A percentile compares a stretch with the other conserved stretches of the same genome.
Evolutionary conservation across 768 basidiomycete genomes (phyloP).

Genomic region (Serendipita sp.): DNA sequence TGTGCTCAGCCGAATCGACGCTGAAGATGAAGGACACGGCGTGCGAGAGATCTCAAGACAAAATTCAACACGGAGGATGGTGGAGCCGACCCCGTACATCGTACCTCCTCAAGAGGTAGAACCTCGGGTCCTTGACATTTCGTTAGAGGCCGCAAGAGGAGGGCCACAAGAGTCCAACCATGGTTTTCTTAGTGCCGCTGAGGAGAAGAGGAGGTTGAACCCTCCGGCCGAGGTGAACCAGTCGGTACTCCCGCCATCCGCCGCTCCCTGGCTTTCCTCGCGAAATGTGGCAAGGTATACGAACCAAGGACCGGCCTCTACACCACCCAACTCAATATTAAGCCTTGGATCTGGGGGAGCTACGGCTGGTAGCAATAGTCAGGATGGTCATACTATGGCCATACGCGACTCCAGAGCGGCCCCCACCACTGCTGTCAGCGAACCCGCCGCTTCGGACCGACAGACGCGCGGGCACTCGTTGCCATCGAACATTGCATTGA

Average conservation of each 20-base stretch:
- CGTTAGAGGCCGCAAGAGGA: background rate
- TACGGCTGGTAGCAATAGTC: background rate
- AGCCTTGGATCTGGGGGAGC: background rate
- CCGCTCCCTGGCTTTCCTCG: background rate
- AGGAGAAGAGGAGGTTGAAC: conserved; percentile 3
- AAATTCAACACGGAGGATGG: background rate
- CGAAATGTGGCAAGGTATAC: background rate
- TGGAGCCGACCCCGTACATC: background rate
- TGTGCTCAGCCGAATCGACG: background rate
- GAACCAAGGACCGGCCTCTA: background rate
- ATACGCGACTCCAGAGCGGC: too few relatives aligned
- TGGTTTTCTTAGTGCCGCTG: background rate
- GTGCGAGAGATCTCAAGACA: background rate
- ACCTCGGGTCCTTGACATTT: background rate
- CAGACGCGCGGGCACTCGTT: background rate
- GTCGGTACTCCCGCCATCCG: background rate
- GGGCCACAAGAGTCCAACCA: background rate
- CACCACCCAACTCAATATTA: background rate
- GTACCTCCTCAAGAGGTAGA: background rate
- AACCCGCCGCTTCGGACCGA: background rate
- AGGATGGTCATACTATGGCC: background rate
- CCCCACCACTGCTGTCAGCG: background rate
- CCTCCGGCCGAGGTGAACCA: background rate
- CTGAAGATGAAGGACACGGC: background rate
- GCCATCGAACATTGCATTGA: background rate